A percentile compares a stretch with the other conserved stretches of the same genome.
Conservation (phyloP, 75 land plant species). For the Picea sitchensis region DNA sequence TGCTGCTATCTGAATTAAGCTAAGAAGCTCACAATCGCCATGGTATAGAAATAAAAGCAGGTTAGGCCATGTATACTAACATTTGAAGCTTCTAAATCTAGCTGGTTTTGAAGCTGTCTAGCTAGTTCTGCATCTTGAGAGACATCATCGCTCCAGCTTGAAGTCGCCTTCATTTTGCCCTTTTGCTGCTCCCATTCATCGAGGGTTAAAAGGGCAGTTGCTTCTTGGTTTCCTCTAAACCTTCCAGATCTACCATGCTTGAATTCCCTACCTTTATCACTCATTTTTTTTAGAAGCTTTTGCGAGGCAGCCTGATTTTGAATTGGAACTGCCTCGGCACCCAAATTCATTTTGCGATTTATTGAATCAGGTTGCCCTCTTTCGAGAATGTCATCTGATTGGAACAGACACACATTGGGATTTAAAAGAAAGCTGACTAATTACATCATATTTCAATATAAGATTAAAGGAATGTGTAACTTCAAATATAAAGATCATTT, state of each 20-base stretch:
- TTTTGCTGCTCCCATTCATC: constrained; percentile 82
- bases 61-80: constrained; percentile 11
- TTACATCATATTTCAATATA: neutral
- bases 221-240: constrained; percentile 49
- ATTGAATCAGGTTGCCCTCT: neutral
- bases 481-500: neutral
- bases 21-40: neutral
- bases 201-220: constrained; percentile 49
- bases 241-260: constrained; percentile 19
- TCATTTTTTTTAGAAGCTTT: constrained; percentile 67
- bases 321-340: constrained; percentile 52
- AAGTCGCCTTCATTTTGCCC: constrained; percentile 12
- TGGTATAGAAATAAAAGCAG: neutral
- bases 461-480: neutral
- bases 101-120: constrained; percentile 66
- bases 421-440: neutral
- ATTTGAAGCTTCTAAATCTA: constrained; percentile 61
- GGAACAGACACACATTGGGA: neutral
- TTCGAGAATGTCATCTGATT: constrained; percentile 3
- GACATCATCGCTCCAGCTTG: constrained; percentile 7
- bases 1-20: neutral
- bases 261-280: constrained; percentile 7
- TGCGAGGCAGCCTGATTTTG: constrained; percentile 91
- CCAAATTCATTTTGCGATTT: constrained; percentile 16
- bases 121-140: constrained; percentile 77